Base-by-base conservation (phyloP, 2,329 filamentous ascomycete genomes). In the Balansia obtecta region DNA sequence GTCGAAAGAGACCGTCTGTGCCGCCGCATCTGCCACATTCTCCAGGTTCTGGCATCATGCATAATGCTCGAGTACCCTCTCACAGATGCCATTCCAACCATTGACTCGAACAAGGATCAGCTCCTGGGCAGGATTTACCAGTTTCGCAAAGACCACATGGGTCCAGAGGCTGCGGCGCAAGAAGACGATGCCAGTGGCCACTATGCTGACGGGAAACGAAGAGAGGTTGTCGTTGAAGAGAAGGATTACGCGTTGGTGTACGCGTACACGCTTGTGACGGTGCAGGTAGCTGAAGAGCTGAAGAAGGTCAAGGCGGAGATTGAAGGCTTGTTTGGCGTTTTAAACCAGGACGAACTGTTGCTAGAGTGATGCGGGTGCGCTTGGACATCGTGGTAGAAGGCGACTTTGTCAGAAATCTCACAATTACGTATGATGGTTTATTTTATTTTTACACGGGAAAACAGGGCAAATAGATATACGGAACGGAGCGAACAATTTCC, bases 11-110 rank as follows among this genome's bases (percentile, higher is more conserved):
- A 77, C 10, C 82, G 90, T 54, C 75, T 98, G 33, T 95, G 88
- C 59, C 81, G 86, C 49, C 82, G 93, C 48, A 94, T 97, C 59
- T 94, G 88, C 63, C 93, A 97, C 74, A 77, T 98, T 15, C 80
- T 80, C 55, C 75, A 82, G 61, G 93, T 97, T 6, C 79, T 98
- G 55, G 93, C 93, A 1, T 93, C 86, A 41, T 95, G 87, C 13
- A 82, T 97, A 70, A 95, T 95, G 74, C 76, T 97, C 9, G 90
- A 95, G 67, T 97, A 95, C 60, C 90, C 93, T 0, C 74, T 98
- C 52, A 91, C 86, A 37, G 89, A 96, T 61, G 87, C 86, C 12
- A 74, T 97, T 41, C 93, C 93, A 0, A 89, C 83, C 54, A 86
- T 94, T 33, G 81, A 86, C 46, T 80, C 86, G 62, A 82, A 84